Evolutionary conservation across 163 green algal genomes (phyloP), one percentile per base, ranked within the genome.

Genomic region (Scenedesmus sp.): DNA sequence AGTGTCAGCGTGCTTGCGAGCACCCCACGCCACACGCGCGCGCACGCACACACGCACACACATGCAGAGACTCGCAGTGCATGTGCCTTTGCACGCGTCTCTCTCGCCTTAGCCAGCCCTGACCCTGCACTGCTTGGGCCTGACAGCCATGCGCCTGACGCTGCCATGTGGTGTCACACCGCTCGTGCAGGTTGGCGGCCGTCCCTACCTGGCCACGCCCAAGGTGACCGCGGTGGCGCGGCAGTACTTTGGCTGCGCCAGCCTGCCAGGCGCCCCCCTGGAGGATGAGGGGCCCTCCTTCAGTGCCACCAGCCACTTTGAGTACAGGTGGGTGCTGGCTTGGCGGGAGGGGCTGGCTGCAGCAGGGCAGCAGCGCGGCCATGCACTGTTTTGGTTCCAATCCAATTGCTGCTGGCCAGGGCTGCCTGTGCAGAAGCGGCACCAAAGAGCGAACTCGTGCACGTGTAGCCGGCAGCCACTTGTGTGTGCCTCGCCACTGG

Each of bases 251-350:
- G 88, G 82, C 46, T 96, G 94, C 90, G n/a, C 55, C 26, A 84
- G 55, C 0, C 84, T 95, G 82, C 67, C 86, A 1, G 94, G 94
- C 1, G 94, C 92, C n/a, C 89, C 92, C 77, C 86, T 96, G 91
- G 94, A 96, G 87, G 88, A 94, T 79, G 94, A 95, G 76, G 94
- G 94, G 8, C 86, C 76, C 2, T 82, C 34, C 16, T 93, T 94
- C 88, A 94, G 84, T 52, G 89, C 92, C 12, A 84, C 82, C 9
- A 91, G 82, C 52, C 94, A 96, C 86, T 96, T 93, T 93, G 94
- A 95, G 90, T 95, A 93, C 83, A 89, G 84, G 56, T 82, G 82
- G 46, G 55, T 46, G 34, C 81, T 46, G 54, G 66, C 66, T 70
- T 16, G 66, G 15, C 16, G 2, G 16, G 16, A 26, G 66, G 16